These are phyloP conservation scores for Trypanosoma platydactyli DNA, from an alignment of 208 protist genomes.

Conservation along the genomic window DNA sequence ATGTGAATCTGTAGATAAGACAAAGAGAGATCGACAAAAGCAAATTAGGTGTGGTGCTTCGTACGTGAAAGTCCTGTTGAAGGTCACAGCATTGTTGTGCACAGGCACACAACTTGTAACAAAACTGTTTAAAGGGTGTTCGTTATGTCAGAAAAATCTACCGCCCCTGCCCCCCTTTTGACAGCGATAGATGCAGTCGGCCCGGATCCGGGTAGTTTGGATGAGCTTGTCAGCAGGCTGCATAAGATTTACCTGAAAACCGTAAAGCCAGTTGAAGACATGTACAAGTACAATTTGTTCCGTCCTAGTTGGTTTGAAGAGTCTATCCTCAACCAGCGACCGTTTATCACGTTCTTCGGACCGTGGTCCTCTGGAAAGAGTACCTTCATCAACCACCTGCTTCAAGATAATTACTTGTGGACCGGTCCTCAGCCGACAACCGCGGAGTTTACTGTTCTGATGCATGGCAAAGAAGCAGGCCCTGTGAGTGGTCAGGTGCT, in stretches of 20 bases:
- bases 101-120: too few species aligned
- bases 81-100: too few species aligned
- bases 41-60: neutral
- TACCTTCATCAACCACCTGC: slow-evolving; percentile 82
- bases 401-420: slow-evolving; percentile 72
- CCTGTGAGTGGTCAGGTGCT: slow-evolving; percentile 84
- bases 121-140: too few species aligned
- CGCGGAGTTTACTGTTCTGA: slow-evolving; percentile 72
- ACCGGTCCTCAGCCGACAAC: slow-evolving; percentile 81
- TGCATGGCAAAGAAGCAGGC: slow-evolving; percentile 61
- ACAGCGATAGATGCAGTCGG: slow-evolving; percentile 28
- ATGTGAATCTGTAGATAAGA: neutral
- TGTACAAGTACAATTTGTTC: slow-evolving; percentile 69
- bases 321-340: slow-evolving; percentile 56
- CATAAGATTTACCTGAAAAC: slow-evolving; percentile 52
- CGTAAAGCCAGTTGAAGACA: slow-evolving; percentile 67
- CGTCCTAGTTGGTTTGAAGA: slow-evolving; percentile 65
- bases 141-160: neutral
- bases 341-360: slow-evolving; percentile 72
- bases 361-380: slow-evolving; percentile 81
- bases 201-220: slow-evolving; percentile 39
- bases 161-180: slow-evolving; percentile 2
- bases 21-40: neutral
- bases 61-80: too few species aligned
- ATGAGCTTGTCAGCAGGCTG: slow-evolving; percentile 45